Conservation (phyloP, 129 eudicot species). For the Flaveria brownii region DNA sequence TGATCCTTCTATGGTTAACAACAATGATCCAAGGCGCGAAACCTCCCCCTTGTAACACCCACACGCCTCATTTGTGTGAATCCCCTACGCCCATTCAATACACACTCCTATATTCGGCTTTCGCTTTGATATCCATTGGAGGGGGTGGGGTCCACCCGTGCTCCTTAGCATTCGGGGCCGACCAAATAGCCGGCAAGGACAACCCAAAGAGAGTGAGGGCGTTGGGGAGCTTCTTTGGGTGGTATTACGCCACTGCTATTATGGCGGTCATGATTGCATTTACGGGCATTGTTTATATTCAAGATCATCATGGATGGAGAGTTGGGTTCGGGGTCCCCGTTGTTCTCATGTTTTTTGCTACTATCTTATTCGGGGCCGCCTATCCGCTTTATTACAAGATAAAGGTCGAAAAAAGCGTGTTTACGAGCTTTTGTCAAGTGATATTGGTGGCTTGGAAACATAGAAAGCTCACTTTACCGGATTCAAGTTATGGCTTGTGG, state of each 20-base stretch:
- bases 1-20: slow-evolving; percentile 77
- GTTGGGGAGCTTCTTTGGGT: slow-evolving; percentile 62
- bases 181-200: slow-evolving; percentile 57
- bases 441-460: slow-evolving; percentile 32
- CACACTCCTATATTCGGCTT: slow-evolving; percentile 49
- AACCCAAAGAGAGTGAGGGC: slow-evolving; percentile 48
- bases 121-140: slow-evolving; percentile 73
- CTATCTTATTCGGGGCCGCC: slow-evolving; percentile 56
- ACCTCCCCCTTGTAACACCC: slow-evolving; percentile 52
- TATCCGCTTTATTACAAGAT: slow-evolving; percentile 59
- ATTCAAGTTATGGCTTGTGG: slow-evolving; percentile 26
- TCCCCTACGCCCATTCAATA: slow-evolving; percentile 53
- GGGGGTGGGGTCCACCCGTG: slow-evolving; percentile 87
- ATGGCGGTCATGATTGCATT: slow-evolving; percentile 60
- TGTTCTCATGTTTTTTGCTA: slow-evolving; percentile 61
- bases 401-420: slow-evolving; percentile 45
- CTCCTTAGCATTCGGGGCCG: slow-evolving; percentile 90
- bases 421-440: slow-evolving; percentile 44
- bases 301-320: slow-evolving; percentile 80
- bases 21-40: slow-evolving; percentile 55
- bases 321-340: slow-evolving; percentile 82
- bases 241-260: slow-evolving; percentile 71
- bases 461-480: slow-evolving; percentile 24
- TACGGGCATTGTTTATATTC: slow-evolving; percentile 74
- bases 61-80: slow-evolving; percentile 37